Base-by-base conservation (phyloP, 2,329 filamentous ascomycete genomes). In the Epichloe festucae region DNA sequence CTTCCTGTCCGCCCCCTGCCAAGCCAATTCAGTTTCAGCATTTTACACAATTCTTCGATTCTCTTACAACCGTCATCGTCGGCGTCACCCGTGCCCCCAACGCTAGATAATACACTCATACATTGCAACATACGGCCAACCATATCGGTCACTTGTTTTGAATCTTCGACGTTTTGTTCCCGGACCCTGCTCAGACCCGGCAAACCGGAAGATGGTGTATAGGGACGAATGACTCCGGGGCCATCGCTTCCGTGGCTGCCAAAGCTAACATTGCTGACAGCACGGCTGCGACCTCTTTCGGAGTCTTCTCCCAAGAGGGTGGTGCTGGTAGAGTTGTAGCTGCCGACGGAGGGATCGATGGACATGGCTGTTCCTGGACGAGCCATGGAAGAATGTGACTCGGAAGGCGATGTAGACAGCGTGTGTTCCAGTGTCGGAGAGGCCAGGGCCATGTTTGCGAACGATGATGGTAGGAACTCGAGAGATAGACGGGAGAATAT, bases 121-220 rank as follows among this genome's bases (percentile, higher is more conserved):
- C 93, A 98, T 71, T 98, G 93, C 56, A 98, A 73, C 88, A 98
- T 95, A 48, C 91, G 77, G 0, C 89, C 93, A 1, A 96, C 90
- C 59, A 91, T 95, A 59, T 97, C 90, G 0, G 93, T 95, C 50
- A 97, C 82, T 62, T 93, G 82, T 63, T 88, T 79, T 47, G 81
- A 84, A 61, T 85, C 79, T 64, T 84, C 79, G 14, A 80, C 70
- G 62, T 81, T 81, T 60, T 80, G 77, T 61, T 82, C 75, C 52
- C 75, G 73, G 47, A 75, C 64, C 54, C 70, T 73, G 50, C 65
- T 67, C 21, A 71, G 62, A 4, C 63, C 62, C 46, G 67, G 63
- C 45, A 66, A 56, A 52, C 62, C 64, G 27, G 49, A 52, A 48
- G 68, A 70, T 2, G 74, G 74, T 4, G 76, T 78, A 53, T 76